phyloP scores from a whole-genome alignment of 164 flowering plant species.

The Magnolia officinalis region DNA sequence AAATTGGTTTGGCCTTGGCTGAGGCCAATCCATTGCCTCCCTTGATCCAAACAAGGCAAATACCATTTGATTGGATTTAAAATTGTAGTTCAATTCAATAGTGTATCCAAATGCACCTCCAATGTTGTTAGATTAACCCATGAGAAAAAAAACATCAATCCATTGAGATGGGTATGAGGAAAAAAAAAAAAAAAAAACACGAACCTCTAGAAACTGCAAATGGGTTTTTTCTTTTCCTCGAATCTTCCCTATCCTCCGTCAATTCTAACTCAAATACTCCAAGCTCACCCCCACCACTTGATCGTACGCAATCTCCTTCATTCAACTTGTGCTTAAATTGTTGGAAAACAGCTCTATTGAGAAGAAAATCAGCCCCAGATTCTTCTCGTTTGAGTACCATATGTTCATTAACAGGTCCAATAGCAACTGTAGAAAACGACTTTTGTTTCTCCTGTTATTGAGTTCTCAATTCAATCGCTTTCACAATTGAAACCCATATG shows the following conservation, averaged over 20 bases:
- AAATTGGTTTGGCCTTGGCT: too few relatives aligned
- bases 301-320: slow-evolving; percentile 11
- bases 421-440: slow-evolving; percentile 32
- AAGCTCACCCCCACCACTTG: slow-evolving; percentile 16
- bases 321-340: slow-evolving; percentile 37
- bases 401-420: slow-evolving; percentile 12
- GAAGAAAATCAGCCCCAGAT: slow-evolving; percentile 5
- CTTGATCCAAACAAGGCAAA: too few relatives aligned
- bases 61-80: too few relatives aligned
- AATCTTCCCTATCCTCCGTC: slow-evolving; percentile 18
- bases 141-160: neutral
- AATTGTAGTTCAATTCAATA: too few relatives aligned
- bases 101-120: too few relatives aligned
- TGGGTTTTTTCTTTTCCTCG: slow-evolving; percentile 38
- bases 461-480: neutral
- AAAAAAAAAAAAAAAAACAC: neutral
- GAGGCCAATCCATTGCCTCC: too few relatives aligned
- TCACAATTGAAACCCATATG: neutral
- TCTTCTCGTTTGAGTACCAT: slow-evolving; percentile 18
- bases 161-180: neutral
- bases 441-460: slow-evolving; percentile 39
- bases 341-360: slow-evolving; percentile 37
- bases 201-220: slow-evolving; percentile 29
- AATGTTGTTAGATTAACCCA: neutral
- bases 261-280: slow-evolving; percentile 9